Evolutionary conservation across 305 asterid species (phyloP), one percentile per base, ranked within the genome.

Genomic region (Solanum hybrid): DNA sequence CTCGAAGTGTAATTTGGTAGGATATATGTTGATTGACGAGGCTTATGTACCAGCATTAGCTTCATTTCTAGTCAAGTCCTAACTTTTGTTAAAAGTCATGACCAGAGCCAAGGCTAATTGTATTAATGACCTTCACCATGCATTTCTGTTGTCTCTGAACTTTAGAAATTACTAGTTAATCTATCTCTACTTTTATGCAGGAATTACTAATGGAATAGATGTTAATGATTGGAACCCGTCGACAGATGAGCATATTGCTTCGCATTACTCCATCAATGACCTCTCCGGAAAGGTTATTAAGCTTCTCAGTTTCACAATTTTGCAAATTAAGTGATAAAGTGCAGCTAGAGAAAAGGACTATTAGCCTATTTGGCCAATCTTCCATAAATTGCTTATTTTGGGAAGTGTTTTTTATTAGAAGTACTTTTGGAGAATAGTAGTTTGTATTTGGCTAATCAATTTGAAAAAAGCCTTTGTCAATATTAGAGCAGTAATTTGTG

Each of bases 191-290:
- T 78, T 79, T 79, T 87, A 51, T 91, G 94, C 95, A 97, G 99
- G 99, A 90, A 97, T 97, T 81, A 95, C 98, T 34, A 97, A 97
- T 89, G 99, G 99, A 66, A 93, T 97, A 56, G 99, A 97, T 91
- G 82, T 37, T 42, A 90, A 91, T 85, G 99, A 96, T 75, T 97
- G 99, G 99, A 91, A 93, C 92, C 99, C 99, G 38, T 93, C 95
- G 82, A 90, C 93, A 3, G 99, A 97, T 88, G 88, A 84, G 91
- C 96, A 93, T 90, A 93, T 96, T 88, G 64, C 94, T 89, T 93
- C 93, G 29, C 91, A 87, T 81, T 97, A 97, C 94, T 94, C 99
- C n/a, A 73, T 93, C 46, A 87, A 93, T 71, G 98, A 95, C 93
- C 96, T 96, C 75, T 93, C 98, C 5, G 98, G 98, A 92, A 97